These are phyloP conservation scores for Ceratobasidium sp. DNA, from an alignment of 1,284 basidiomycete genomes.

Conservation along the genomic window DNA sequence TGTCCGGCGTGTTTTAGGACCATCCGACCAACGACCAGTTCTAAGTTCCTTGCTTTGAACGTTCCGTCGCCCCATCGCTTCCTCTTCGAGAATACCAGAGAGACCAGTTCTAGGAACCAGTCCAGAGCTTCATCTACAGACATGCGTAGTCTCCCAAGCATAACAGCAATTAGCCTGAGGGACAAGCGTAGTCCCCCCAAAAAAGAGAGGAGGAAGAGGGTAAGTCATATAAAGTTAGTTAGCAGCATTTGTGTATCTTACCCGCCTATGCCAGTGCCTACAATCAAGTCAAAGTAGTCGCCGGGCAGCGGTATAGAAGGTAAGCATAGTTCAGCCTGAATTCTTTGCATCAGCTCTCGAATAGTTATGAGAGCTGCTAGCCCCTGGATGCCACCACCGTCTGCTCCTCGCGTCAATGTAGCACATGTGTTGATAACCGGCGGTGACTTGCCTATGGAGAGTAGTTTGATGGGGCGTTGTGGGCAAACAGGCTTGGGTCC, in stretches of 20 bases:
- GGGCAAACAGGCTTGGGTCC: too few species aligned
- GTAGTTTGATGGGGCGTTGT: neutral
- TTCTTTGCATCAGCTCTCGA: slow-evolving; percentile 13
- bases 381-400: slow-evolving; percentile 44
- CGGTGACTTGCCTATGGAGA: neutral
- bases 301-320: neutral
- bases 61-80: slow-evolving; percentile 15
- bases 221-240: neutral
- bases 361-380: slow-evolving; percentile 26
- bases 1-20: neutral
- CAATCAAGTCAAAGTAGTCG: slow-evolving; percentile 23
- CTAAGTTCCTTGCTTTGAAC: slow-evolving; percentile 11
- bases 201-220: neutral
- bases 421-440: neutral
- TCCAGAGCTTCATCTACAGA: slow-evolving; percentile 54
- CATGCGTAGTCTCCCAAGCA: slow-evolving; percentile 56
- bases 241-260: neutral
- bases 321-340: neutral
- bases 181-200: neutral
- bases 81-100: slow-evolving; percentile 21
- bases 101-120: slow-evolving; percentile 51
- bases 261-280: slow-evolving; percentile 18
- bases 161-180: slow-evolving; percentile 54
- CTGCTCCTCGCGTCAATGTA: neutral
- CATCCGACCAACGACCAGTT: neutral